Evolutionary conservation across 805 yeast species (phyloP).

Genomic region (Wickerhamiella hasegawae): DNA sequence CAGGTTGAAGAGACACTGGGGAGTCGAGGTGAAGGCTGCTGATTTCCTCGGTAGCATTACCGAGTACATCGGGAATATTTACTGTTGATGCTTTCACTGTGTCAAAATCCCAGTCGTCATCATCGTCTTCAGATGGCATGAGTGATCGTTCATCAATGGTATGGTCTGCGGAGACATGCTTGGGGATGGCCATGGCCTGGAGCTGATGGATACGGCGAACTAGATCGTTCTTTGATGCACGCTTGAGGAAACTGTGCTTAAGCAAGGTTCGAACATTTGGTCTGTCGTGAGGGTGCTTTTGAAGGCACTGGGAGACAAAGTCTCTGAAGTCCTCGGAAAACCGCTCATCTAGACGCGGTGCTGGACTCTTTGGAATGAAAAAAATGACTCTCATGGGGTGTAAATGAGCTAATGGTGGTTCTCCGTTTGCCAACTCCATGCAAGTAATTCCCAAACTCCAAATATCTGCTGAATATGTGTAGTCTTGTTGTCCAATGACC

Average conservation of each 20-base stretch:
- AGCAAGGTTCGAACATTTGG: constrained; percentile 48
- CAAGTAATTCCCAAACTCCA: constrained; percentile 75
- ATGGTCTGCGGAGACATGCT: neutral
- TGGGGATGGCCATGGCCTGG: constrained; percentile 1
- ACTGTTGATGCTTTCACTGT: constrained; percentile 18
- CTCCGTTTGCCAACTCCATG: constrained; percentile 53
- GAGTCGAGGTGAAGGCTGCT: too few relatives aligned
- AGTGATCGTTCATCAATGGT: constrained; percentile 3
- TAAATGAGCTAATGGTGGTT: constrained; percentile 47
- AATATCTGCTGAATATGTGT: constrained; percentile 57
- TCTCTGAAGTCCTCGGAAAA: constrained; percentile 41
- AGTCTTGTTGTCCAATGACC: constrained; percentile 74
- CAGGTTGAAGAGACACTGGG: neutral
- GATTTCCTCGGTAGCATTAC: neutral
- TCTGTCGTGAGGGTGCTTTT: constrained; percentile 50
- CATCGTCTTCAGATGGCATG: constrained; percentile 8
- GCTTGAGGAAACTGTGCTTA: constrained; percentile 41
- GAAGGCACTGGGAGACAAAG: constrained; percentile 55
- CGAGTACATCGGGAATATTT: neutral
- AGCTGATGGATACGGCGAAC: constrained; percentile 9
- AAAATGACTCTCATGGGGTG: constrained; percentile 39
- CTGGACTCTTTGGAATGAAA: constrained; percentile 31
- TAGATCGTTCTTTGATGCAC: constrained; percentile 9
- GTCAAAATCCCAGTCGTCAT: constrained; percentile 26
- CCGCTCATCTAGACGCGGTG: constrained; percentile 26